Base-by-base conservation (phyloP, 192 early-diverging fungal species). In the Kappamyces sp. region DNA sequence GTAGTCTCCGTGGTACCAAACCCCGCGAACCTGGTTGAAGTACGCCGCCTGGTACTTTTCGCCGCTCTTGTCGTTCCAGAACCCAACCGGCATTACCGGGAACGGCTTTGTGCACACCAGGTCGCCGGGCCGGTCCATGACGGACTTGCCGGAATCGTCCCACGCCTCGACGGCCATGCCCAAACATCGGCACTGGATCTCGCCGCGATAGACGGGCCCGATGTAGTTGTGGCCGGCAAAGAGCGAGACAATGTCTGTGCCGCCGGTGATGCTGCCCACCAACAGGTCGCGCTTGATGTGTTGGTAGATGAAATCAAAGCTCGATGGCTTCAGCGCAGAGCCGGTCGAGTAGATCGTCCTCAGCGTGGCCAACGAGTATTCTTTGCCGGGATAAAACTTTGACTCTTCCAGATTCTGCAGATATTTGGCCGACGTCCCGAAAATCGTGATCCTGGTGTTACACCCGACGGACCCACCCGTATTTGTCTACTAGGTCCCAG, bases 1-100 rank as follows among this genome's bases (percentile, higher is more conserved):
- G 73, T 90, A 99, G 66, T 99, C 93, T 31, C 94, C 93, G 65
- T 99, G 93, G 74, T 93, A 91, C 96, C 96, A 99, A 32, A 94
- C 80, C 59, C 82, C 69, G 0, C 78, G 68, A 64, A 91, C 91
- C 45, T 86, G 79, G 33, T 79, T 75, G 78, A 99, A 99, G 70
- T 99, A 99, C 0, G 96, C 91, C 5, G 66, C 61, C 51, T 59
- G 78, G 73, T 99, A 99, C 67, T 91, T 90, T 61, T 78, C 70
- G 9, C 69, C 75, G 1, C 73, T 63, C 11, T 71, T 67, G 66
- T 98, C 93, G 52, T 87, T 83, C 86, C 88, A 99, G 74, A 99
- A 93, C 60, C 76, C 87, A 1, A 94, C 90, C 34, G 96, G 96
- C 96, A 96, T 96, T 68, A 89, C 90, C 3, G 96, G 96, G 80